These are phyloP conservation scores for Asclepias syriaca DNA, from an alignment of 257 asterid species.

Conservation along the genomic window DNA sequence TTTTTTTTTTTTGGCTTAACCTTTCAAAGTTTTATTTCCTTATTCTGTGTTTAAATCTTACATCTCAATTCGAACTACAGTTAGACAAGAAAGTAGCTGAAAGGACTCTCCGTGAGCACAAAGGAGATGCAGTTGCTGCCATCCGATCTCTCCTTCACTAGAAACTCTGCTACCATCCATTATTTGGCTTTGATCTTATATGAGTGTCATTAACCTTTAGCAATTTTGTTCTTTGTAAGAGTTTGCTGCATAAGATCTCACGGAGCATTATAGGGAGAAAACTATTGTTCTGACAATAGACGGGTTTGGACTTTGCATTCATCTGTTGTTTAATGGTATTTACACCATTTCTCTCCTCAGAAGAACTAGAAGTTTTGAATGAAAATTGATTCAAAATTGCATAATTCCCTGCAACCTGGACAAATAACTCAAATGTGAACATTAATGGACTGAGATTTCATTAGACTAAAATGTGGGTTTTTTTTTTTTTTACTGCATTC, in stretches of 20 bases:
- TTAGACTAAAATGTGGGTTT: too few relatives aligned
- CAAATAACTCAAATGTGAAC: too few relatives aligned
- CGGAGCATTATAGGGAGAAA: neutral
- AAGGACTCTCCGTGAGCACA: constrained; percentile 82
- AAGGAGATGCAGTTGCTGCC: constrained; percentile 94
- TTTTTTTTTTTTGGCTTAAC: neutral
- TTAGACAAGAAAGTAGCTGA: constrained; percentile 89
- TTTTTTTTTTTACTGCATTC: neutral
- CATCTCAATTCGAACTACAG: constrained; percentile 25
- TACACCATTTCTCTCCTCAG: neutral
- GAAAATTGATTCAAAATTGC: too few relatives aligned
- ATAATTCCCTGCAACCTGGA: too few relatives aligned
- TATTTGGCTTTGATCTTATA: neutral
- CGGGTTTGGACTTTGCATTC: neutral
- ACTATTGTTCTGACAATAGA: neutral
- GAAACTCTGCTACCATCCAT: neutral
- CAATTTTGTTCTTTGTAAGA: neutral
- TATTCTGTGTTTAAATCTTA: neutral
- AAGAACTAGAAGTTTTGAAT: too few relatives aligned
- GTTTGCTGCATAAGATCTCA: neutral
- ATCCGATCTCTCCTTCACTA: constrained; percentile 65
- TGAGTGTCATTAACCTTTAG: neutral
- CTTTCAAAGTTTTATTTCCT: neutral
- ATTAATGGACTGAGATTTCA: too few relatives aligned
- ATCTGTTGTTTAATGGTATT: neutral